A percentile compares a stretch with the other conserved stretches of the same genome.
These are phyloP conservation scores for Aureobasidium namibiae DNA, from an alignment of 2,329 filamentous ascomycete species.

Conservation along the genomic window DNA sequence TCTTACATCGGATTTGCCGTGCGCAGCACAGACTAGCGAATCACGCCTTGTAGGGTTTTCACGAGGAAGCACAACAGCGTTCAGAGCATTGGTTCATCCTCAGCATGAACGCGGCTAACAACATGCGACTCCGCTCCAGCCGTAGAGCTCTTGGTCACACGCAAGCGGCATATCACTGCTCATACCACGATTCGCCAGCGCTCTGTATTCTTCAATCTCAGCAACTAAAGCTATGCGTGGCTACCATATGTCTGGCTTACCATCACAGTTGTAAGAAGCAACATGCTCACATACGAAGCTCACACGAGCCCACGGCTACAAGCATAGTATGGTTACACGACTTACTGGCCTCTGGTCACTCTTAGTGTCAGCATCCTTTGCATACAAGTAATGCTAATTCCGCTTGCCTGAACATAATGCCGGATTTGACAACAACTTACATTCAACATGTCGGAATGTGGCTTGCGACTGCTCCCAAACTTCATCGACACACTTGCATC, in stretches of 20 bases:
- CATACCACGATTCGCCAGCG: neutral
- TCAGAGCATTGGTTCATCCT: neutral
- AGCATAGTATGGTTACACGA: neutral
- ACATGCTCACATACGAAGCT: no score
- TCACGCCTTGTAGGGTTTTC: neutral
- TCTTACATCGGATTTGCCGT: neutral
- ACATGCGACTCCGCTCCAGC: neutral
- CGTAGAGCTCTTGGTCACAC: neutral
- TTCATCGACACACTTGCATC: neutral
- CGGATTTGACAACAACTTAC: neutral
- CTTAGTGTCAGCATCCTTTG: no score
- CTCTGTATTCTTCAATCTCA: no score
- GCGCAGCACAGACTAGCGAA: neutral
- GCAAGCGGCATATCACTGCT: neutral
- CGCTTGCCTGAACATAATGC: neutral
- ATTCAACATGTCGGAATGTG: neutral
- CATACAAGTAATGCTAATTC: neutral
- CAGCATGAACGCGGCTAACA: neutral
- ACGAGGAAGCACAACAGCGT: no score
- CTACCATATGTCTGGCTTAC: neutral
- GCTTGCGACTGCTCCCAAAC: neutral
- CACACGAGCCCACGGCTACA: neutral
- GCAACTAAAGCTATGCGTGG: neutral
- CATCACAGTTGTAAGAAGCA: no score
- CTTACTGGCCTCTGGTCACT: neutral